Conservation (phyloP, 2,329 filamentous ascomycete species). For the Cercospora janseana region DNA sequence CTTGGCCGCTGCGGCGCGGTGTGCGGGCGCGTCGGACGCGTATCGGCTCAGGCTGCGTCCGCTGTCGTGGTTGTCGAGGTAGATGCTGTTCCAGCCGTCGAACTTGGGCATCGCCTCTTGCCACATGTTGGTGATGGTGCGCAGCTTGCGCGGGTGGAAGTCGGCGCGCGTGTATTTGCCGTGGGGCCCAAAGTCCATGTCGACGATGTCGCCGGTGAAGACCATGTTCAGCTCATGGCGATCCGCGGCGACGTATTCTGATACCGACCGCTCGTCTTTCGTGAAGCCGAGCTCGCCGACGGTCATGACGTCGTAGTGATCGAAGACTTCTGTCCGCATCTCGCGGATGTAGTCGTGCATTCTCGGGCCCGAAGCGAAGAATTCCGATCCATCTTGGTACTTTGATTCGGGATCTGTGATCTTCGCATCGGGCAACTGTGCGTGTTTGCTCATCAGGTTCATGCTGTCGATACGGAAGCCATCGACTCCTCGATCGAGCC, state of each 20-base stretch:
- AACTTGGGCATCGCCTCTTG: slow-evolving; percentile 59
- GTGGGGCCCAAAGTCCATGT: slow-evolving; percentile 48
- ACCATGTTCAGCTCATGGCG: slow-evolving; percentile 66
- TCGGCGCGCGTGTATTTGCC: slow-evolving; percentile 50
- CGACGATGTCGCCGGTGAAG: slow-evolving; percentile 66
- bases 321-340: slow-evolving; percentile 42
- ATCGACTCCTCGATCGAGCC: slow-evolving; percentile 43
- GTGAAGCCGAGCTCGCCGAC: slow-evolving; percentile 51
- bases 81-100: slow-evolving; percentile 62
- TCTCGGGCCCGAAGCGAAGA: slow-evolving; percentile 37
- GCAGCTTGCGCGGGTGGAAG: slow-evolving; percentile 48
- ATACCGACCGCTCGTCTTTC: slow-evolving; percentile 36
- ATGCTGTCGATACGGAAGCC: slow-evolving; percentile 51
- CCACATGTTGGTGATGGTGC: slow-evolving; percentile 56
- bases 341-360: slow-evolving; percentile 51
- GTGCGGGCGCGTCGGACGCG: slow-evolving; percentile 54
- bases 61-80: slow-evolving; percentile 65
- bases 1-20: slow-evolving; percentile 54
- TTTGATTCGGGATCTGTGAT: slow-evolving; percentile 37
- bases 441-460: slow-evolving; percentile 48
- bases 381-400: slow-evolving; percentile 21
- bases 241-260: slow-evolving; percentile 48
- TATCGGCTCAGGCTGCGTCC: slow-evolving; percentile 58
- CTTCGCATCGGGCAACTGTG: slow-evolving; percentile 43
- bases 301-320: slow-evolving; percentile 50